Percentiles rank a stretch among this genome's conserved stretches.
Evolutionary conservation across 768 basidiomycete genomes (phyloP).

Genomic region (Hortiboletus campestris): DNA sequence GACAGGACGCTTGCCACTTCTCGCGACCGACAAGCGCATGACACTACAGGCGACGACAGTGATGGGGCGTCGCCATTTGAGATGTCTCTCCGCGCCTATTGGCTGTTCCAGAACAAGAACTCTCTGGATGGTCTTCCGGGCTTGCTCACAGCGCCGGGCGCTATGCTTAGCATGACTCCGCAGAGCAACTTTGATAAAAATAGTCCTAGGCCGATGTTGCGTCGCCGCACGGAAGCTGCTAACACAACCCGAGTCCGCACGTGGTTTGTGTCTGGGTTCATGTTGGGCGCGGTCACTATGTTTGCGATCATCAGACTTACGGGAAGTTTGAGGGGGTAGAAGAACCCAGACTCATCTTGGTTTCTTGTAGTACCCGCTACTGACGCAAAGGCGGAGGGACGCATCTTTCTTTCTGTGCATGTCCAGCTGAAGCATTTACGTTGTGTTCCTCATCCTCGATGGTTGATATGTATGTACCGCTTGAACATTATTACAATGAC

Average conservation of each 20-base stretch:
- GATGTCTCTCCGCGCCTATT: conserved; percentile 51
- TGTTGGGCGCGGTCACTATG: conserved; percentile 12
- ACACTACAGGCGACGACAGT: background rate
- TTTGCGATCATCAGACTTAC: conserved; percentile 5
- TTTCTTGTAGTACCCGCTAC: background rate
- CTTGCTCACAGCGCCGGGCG: conserved; percentile 31
- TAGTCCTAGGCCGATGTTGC: conserved; percentile 13
- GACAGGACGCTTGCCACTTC: conserved; percentile 33
- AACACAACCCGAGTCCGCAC: background rate
- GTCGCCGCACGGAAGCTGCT: background rate
- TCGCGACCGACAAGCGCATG: background rate
- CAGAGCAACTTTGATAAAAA: conserved; percentile 19
- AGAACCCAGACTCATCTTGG: background rate
- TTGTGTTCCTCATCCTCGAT: background rate
- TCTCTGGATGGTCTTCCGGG: conserved; percentile 64
- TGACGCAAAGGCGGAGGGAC: background rate
- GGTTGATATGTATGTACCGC: no score
- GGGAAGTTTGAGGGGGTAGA: background rate
- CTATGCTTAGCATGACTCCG: conserved; percentile 5
- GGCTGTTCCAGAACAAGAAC: conserved; percentile 45
- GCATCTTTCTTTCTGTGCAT: background rate
- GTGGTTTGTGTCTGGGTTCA: conserved; percentile 20
- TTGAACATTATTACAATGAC: background rate
- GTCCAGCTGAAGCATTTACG: no score
- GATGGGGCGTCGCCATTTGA: background rate